These are phyloP conservation scores for Aspergillus heteromorphus DNA, from an alignment of 495 filamentous ascomycete species.

Conservation along the genomic window DNA sequence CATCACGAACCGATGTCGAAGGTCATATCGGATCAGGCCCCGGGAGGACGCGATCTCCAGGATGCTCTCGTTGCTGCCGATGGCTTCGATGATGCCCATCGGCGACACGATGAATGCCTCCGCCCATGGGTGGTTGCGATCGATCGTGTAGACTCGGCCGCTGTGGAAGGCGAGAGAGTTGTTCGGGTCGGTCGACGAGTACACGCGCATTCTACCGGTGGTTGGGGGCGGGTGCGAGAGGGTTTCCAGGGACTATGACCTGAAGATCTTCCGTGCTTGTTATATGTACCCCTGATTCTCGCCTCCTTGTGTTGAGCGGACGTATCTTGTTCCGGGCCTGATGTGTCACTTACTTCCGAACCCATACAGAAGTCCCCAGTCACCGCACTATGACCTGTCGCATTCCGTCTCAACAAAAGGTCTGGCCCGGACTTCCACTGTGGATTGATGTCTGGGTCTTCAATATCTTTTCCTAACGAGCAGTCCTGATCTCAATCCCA, in stretches of 20 bases:
- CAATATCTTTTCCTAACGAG: neutral
- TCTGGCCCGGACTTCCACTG: neutral
- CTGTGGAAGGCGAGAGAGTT: neutral
- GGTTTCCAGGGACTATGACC: too few species aligned
- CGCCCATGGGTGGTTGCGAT: neutral
- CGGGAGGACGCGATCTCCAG: neutral
- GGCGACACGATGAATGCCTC: neutral
- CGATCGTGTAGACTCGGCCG: neutral
- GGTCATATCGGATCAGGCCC: neutral
- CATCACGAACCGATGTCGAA: constrained; percentile 2
- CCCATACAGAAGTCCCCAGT: neutral
- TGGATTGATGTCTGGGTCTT: neutral
- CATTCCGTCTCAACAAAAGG: neutral
- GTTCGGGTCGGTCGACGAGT: neutral
- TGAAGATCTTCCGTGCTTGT: neutral
- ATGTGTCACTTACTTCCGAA: neutral
- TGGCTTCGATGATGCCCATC: neutral
- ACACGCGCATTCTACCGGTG: neutral
- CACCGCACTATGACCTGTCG: neutral
- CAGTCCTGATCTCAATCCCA: constrained; percentile 33
- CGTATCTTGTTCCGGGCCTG: neutral
- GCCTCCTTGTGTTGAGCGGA: neutral
- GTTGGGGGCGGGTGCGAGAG: too few species aligned
- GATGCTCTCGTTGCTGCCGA: neutral
- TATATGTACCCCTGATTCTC: neutral